Percentiles rank a stretch among this genome's conserved stretches.
Evolutionary conservation across 495 filamentous ascomycete genomes (phyloP).

Genomic region (Neurospora pannonica): DNA sequence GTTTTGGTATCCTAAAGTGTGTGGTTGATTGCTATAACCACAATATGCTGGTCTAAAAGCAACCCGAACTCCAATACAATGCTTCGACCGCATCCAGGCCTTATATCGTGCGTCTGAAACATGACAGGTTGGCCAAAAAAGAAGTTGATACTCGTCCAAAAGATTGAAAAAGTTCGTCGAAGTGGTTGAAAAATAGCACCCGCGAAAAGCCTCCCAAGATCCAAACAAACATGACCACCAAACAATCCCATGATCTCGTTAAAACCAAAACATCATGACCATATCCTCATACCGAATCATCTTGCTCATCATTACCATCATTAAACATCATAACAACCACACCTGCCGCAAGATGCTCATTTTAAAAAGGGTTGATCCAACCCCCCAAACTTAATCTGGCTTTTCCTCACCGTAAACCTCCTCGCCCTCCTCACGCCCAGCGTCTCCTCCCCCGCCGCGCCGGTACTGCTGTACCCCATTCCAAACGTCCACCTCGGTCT

Average conservation of each 20-base stretch:
- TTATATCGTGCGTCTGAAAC: background rate
- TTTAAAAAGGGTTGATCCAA: background rate
- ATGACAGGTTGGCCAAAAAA: background rate
- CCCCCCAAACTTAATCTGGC: constrained; percentile 12
- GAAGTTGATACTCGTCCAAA: background rate
- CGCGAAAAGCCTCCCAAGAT: background rate
- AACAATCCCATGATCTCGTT: background rate
- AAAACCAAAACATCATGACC: background rate
- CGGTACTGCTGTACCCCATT: constrained; percentile 8
- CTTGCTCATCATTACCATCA: background rate
- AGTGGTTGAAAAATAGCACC: background rate
- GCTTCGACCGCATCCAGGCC: background rate
- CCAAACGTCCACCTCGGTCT: constrained; percentile 30
- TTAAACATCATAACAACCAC: background rate
- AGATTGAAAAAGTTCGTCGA: background rate
- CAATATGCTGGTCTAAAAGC: background rate
- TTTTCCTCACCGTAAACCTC: constrained; percentile 33
- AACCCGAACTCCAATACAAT: background rate
- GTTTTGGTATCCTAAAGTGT: background rate
- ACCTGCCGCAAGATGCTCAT: background rate
- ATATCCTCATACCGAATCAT: background rate
- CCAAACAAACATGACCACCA: background rate
- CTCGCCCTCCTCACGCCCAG: constrained; percentile 29
- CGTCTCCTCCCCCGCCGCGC: constrained; percentile 13
- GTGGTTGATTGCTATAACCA: background rate